Evolutionary conservation across 257 asterid species (phyloP).

Genomic region (Solanum chilense): DNA sequence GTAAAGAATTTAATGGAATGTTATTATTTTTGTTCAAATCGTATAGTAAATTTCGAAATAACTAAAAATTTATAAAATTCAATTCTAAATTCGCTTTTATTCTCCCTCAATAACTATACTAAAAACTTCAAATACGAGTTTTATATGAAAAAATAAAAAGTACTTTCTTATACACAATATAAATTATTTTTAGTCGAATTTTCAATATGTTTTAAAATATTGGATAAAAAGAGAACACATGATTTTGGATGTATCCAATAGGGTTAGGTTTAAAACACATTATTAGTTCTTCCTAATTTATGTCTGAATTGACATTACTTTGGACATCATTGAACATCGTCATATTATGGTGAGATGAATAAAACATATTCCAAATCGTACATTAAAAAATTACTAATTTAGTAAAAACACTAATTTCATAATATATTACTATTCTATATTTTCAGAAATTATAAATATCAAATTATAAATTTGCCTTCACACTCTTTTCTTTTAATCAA

Average conservation of each 20-base stretch:
- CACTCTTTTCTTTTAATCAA: background rate
- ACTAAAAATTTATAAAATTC: background rate
- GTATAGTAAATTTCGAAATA: background rate
- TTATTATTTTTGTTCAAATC: background rate
- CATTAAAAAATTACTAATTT: background rate
- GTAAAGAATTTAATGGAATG: accelerated
- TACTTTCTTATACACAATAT: background rate
- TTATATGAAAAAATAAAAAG: background rate
- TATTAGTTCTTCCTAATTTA: background rate
- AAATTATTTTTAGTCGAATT: background rate
- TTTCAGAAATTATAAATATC: background rate
- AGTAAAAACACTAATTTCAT: background rate
- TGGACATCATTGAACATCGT: no score
- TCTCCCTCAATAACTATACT: background rate
- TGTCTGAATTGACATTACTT: background rate
- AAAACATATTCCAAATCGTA: no score
- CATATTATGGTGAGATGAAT: no score
- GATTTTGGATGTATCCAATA: background rate
- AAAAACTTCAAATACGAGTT: background rate
- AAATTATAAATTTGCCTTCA: background rate
- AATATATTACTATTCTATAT: background rate
- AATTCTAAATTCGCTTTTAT: background rate
- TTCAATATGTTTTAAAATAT: background rate
- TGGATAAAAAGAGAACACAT: background rate
- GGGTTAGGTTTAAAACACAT: background rate